phyloP scores from a whole-genome alignment of 1,139 yeast genomes.

The Hyphopichia pseudoburtonii region DNA sequence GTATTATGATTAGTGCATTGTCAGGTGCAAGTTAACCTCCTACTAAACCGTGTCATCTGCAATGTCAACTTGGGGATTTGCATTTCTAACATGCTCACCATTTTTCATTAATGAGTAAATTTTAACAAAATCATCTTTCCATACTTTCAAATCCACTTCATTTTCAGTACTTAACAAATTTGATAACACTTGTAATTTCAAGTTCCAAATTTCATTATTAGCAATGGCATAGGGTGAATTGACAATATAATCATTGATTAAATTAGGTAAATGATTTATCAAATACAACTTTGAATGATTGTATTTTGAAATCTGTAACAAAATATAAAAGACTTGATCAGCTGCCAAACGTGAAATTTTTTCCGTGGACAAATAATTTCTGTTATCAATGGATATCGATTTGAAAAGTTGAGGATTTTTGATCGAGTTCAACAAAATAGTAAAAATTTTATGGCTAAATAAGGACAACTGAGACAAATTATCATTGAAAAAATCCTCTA shows the following conservation, averaged over 20 bases:
- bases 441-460: conserved; percentile 23
- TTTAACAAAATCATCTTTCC: conserved; percentile 25
- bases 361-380: conserved; percentile 14
- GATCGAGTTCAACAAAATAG: conserved; percentile 30
- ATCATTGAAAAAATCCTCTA: conserved; percentile 15
- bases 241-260: conserved; percentile 21
- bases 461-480: conserved; percentile 18
- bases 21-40: background rate
- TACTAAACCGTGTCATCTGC: conserved; percentile 22
- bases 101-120: conserved; percentile 27
- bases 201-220: conserved; percentile 27
- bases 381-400: conserved; percentile 12
- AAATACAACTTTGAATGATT: conserved; percentile 25
- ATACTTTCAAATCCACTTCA: conserved; percentile 21
- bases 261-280: conserved; percentile 26
- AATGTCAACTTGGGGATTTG: conserved; percentile 30
- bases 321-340: conserved; percentile 25
- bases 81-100: conserved; percentile 26
- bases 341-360: conserved; percentile 22
- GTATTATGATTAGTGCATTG: no score
- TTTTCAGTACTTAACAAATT: conserved; percentile 17
- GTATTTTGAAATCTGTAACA: conserved; percentile 22
- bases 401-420: conserved; percentile 19
- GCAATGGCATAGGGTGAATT: conserved; percentile 13
- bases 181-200: conserved; percentile 25